Evolutionary conservation across 441 rosid species (phyloP).

Genomic region (Adansonia rubrostipa): DNA sequence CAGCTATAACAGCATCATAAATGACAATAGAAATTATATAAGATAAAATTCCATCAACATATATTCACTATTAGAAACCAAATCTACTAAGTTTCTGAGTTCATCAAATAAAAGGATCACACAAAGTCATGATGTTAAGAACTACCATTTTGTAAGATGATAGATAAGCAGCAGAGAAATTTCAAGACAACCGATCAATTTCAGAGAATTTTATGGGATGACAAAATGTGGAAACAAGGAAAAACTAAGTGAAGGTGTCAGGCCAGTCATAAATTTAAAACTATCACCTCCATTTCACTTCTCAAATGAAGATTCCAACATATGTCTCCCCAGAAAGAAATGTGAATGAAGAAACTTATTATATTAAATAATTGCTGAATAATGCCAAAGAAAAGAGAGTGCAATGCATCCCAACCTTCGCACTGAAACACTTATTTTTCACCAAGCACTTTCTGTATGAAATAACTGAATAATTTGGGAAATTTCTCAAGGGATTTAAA

Average conservation of each 20-base stretch:
- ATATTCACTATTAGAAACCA: not conserved
- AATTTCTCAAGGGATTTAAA: not conserved
- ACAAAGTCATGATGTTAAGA: not conserved
- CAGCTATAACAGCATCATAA: constrained; percentile 14
- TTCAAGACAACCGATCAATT: constrained; percentile 10
- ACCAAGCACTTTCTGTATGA: not conserved
- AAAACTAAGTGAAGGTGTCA: not conserved
- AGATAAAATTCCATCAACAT: not conserved
- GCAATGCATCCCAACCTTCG: not conserved
- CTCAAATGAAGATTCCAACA: constrained; percentile 15
- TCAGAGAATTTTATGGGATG: not conserved
- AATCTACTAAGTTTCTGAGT: not conserved
- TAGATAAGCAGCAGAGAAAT: not conserved
- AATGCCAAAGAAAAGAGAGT: not conserved
- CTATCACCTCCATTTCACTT: constrained; percentile 3
- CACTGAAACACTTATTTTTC: not conserved
- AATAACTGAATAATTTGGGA: not conserved
- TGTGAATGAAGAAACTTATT: not conserved
- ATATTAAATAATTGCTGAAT: not conserved
- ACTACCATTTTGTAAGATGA: not conserved
- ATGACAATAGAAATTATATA: not conserved
- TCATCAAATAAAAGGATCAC: not conserved
- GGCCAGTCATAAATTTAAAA: constrained; percentile 5
- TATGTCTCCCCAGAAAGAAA: not conserved
- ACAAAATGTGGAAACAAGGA: constrained; percentile 14